These are phyloP conservation scores for Wickerhamomyces kurtzmanii DNA, from an alignment of 805 yeast species.

Conservation along the genomic window DNA sequence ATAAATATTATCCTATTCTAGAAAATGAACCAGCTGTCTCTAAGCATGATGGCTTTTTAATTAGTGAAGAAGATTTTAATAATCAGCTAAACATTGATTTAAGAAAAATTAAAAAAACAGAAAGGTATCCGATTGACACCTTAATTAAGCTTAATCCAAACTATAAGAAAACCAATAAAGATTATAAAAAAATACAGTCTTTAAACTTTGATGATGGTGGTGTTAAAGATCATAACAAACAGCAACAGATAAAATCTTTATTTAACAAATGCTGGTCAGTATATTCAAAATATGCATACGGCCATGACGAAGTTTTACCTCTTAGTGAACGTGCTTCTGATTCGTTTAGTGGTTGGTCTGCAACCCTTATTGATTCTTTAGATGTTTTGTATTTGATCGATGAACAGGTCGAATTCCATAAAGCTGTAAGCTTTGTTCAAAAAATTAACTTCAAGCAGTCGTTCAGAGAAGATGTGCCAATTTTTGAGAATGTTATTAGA, in stretches of 20 bases:
- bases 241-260: slow-evolving; percentile 22
- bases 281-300: slow-evolving; percentile 32
- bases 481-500: slow-evolving; percentile 42
- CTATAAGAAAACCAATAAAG: slow-evolving; percentile 3
- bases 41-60: slow-evolving; percentile 3
- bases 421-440: slow-evolving; percentile 25
- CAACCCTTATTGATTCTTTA: slow-evolving; percentile 38
- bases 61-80: slow-evolving; percentile 12
- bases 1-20: slow-evolving; percentile 27
- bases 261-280: slow-evolving; percentile 33
- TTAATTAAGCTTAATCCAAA: slow-evolving; percentile 16
- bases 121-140: slow-evolving; percentile 11
- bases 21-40: slow-evolving; percentile 9
- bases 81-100: slow-evolving; percentile 11
- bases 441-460: slow-evolving; percentile 28
- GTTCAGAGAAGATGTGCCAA: slow-evolving; percentile 30
- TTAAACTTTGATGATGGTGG: slow-evolving; percentile 19
- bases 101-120: slow-evolving; percentile 10
- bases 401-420: slow-evolving; percentile 25
- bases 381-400: slow-evolving; percentile 42
- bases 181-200: slow-evolving; percentile 21
- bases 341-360: slow-evolving; percentile 41
- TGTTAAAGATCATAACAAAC: slow-evolving; percentile 14
- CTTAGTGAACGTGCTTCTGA: slow-evolving; percentile 21
- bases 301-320: slow-evolving; percentile 36